Evolutionary conservation across 306 rosid genomes (phyloP).

Genomic region (Ormosia emarginata): DNA sequence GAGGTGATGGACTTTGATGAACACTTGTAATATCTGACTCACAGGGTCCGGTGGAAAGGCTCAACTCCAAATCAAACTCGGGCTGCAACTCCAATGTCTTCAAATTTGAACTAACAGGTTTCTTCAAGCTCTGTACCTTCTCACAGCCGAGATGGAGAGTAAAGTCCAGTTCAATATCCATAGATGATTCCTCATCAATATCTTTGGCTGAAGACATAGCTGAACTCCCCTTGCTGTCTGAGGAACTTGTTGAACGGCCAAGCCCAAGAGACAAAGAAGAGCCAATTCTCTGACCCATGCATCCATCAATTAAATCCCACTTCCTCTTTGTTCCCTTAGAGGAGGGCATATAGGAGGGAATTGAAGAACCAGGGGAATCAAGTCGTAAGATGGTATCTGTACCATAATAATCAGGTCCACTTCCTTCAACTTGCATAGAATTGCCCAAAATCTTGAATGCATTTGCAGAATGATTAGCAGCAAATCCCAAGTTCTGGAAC

Average conservation of each 20-base stretch:
- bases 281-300: slow-evolving; percentile 50
- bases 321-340: slow-evolving; percentile 75
- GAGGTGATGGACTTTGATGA: slow-evolving; percentile 38
- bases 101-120: slow-evolving; percentile 36
- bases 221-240: slow-evolving; percentile 92
- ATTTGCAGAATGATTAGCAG: slow-evolving; percentile 58
- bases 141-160: slow-evolving; percentile 69
- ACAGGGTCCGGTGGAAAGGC: slow-evolving; percentile 69
- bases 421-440: slow-evolving; percentile 46
- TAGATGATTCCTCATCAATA: slow-evolving; percentile 80
- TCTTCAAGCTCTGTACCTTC: slow-evolving; percentile 49
- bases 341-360: slow-evolving; percentile 33
- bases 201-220: slow-evolving; percentile 88
- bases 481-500: slow-evolving; percentile 56
- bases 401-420: slow-evolving; percentile 37
- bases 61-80: slow-evolving; percentile 69
- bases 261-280: slow-evolving; percentile 80
- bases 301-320: slow-evolving; percentile 61
- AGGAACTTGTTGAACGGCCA: slow-evolving; percentile 72
- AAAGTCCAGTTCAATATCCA: slow-evolving; percentile 77
- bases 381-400: slow-evolving; percentile 73
- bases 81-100: slow-evolving; percentile 48
- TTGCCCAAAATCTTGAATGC: slow-evolving; percentile 60
- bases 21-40: slow-evolving; percentile 71
- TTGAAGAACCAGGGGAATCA: slow-evolving; percentile 61